Evolutionary conservation across 1,284 basidiomycete genomes (phyloP).

Genomic region (Moesziomyces parantarcticus): DNA sequence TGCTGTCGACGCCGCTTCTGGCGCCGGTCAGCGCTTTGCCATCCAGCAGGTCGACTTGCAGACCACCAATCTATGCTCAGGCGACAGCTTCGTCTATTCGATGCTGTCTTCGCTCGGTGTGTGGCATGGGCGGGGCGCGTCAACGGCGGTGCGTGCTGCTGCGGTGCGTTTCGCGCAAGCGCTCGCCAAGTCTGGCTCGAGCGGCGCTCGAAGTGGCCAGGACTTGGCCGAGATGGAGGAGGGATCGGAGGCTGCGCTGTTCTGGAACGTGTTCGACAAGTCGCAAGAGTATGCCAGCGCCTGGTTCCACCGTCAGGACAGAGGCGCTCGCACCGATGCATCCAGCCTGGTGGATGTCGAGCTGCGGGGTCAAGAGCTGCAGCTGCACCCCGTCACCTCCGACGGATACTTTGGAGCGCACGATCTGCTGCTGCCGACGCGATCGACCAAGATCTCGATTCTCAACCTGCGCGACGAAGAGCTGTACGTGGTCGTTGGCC

Average conservation of each 20-base stretch:
- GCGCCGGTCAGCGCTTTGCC: slow-evolving; percentile 18
- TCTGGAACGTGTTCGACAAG: slow-evolving; percentile 53
- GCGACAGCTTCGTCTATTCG: slow-evolving; percentile 49
- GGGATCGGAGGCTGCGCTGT: slow-evolving; percentile 54
- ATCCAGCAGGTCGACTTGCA: slow-evolving; percentile 58
- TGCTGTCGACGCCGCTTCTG: slow-evolving; percentile 10
- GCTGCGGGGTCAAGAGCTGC: slow-evolving; percentile 22
- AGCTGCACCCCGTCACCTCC: slow-evolving; percentile 11
- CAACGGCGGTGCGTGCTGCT: slow-evolving; percentile 33
- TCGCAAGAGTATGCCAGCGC: slow-evolving; percentile 44
- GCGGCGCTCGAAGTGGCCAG: slow-evolving; percentile 13
- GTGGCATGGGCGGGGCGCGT: slow-evolving; percentile 59
- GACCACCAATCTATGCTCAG: slow-evolving; percentile 57
- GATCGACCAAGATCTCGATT: slow-evolving; percentile 39
- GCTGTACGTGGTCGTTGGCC: slow-evolving; percentile 56
- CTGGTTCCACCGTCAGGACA: slow-evolving; percentile 37
- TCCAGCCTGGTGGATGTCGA: slow-evolving; percentile 29
- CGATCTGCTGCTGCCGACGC: slow-evolving; percentile 35
- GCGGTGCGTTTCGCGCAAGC: slow-evolving; percentile 51
- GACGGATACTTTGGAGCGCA: slow-evolving; percentile 31
- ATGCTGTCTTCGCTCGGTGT: slow-evolving; percentile 49
- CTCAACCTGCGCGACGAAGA: slow-evolving; percentile 48
- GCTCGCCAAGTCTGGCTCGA: slow-evolving; percentile 30
- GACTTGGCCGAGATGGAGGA: slow-evolving; percentile 54
- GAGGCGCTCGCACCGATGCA: slow-evolving; percentile 13